Conservation (phyloP, 2,329 filamentous ascomycete species). For the Monosporascus sp. region DNA sequence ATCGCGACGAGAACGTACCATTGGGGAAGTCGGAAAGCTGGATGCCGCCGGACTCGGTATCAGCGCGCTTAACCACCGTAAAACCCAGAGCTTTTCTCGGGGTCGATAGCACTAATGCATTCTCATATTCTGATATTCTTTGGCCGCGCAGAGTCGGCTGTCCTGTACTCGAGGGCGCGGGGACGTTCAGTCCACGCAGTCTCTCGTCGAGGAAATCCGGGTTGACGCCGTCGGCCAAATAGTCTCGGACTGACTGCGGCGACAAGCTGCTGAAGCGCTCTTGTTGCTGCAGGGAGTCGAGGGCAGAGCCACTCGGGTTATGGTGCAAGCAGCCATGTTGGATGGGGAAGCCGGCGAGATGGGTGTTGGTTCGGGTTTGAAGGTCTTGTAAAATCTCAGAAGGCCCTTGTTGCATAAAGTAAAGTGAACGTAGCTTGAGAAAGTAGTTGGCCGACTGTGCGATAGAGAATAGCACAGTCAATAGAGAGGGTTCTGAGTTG, state of each 20-base stretch:
- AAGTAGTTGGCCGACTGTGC: constrained; percentile 42
- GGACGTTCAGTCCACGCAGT: constrained; percentile 47
- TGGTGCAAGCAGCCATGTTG: constrained; percentile 53
- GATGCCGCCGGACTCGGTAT: constrained; percentile 31
- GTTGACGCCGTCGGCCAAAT: constrained; percentile 29
- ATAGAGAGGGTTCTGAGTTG: neutral
- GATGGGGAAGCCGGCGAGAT: constrained; percentile 27
- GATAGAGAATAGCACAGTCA: constrained; percentile 46
- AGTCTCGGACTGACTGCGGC: constrained; percentile 27
- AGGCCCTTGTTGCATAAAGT: constrained; percentile 62
- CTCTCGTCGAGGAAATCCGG: constrained; percentile 41
- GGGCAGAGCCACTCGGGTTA: constrained; percentile 33
- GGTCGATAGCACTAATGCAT: constrained; percentile 44
- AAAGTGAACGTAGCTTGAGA: constrained; percentile 31
- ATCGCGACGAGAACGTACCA: constrained; percentile 48
- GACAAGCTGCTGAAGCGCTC: constrained; percentile 30
- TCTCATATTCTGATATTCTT: constrained; percentile 56
- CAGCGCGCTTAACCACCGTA: constrained; percentile 47
- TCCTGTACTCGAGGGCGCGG: constrained; percentile 18
- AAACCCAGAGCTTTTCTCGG: constrained; percentile 47
- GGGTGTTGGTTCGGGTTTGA: constrained; percentile 26
- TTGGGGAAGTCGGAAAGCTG: constrained; percentile 66
- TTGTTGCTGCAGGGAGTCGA: constrained; percentile 24
- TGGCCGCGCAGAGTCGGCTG: constrained; percentile 37
- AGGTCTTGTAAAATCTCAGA: constrained; percentile 26